Evolutionary conservation across 2,329 filamentous ascomycete species (phyloP).

Genomic region (Xylariaceae sp.): DNA sequence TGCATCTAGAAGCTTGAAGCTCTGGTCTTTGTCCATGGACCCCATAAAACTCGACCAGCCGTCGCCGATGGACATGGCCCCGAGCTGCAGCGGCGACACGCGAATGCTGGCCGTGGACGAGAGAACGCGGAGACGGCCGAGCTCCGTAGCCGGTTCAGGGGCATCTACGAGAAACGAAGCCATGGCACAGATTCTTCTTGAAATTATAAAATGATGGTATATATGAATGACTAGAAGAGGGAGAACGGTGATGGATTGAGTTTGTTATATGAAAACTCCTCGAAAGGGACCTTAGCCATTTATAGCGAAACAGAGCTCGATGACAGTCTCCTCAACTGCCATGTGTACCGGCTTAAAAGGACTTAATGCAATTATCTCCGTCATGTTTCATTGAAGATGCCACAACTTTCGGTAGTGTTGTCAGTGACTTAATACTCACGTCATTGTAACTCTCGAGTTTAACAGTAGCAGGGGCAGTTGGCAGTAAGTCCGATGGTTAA

Average conservation of each 20-base stretch:
- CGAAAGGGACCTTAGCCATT: neutral
- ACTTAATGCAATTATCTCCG: neutral
- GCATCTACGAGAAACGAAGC: neutral
- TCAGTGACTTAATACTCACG: neutral
- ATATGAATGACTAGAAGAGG: neutral
- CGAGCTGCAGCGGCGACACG: constrained; percentile 56
- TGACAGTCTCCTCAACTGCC: neutral
- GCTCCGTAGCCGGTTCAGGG: constrained; percentile 42
- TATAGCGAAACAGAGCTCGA: neutral
- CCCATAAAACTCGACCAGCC: constrained; percentile 52
- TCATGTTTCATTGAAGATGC: neutral
- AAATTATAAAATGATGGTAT: neutral
- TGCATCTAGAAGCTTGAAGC: constrained; percentile 61
- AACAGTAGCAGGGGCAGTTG: too few relatives aligned
- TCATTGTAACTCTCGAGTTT: too few relatives aligned
- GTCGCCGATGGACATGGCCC: constrained; percentile 56
- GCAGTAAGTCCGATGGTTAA: too few relatives aligned
- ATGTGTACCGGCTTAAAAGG: neutral
- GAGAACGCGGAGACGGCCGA: constrained; percentile 57
- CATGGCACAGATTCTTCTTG: neutral
- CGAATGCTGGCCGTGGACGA: constrained; percentile 52
- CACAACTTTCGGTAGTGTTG: neutral
- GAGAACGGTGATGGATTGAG: neutral
- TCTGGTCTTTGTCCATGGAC: constrained; percentile 54
- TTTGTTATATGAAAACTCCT: neutral